These are phyloP conservation scores for Xylaria castorea DNA, from an alignment of 495 filamentous ascomycete genomes.

Conservation along the genomic window DNA sequence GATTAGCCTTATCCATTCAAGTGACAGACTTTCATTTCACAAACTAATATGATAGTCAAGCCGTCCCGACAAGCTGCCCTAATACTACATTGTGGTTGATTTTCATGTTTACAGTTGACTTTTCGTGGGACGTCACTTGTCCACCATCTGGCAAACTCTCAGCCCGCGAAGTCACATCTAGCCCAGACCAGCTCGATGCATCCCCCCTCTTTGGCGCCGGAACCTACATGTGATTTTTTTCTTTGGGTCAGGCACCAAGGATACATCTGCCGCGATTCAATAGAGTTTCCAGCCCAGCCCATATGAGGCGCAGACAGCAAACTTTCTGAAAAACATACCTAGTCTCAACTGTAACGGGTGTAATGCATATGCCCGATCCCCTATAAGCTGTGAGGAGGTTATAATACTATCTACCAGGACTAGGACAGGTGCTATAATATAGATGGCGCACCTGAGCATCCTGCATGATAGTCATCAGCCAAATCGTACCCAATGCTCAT, in stretches of 20 bases:
- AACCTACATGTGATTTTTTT: slow-evolving; percentile 12
- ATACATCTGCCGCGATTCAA: slow-evolving; percentile 18
- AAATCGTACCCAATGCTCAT: neutral
- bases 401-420: slow-evolving; percentile 2
- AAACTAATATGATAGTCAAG: slow-evolving; percentile 13
- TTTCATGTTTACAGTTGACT: slow-evolving; percentile 1
- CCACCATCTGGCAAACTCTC: slow-evolving; percentile 1
- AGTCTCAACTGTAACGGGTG: neutral
- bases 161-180: neutral
- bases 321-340: neutral
- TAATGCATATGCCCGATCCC: slow-evolving; percentile 12
- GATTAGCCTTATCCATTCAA: slow-evolving; percentile 20
- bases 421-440: neutral
- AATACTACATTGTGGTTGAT: neutral
- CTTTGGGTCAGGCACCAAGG: slow-evolving; percentile 23
- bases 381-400: neutral
- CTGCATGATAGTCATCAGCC: slow-evolving; percentile 17
- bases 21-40: slow-evolving; percentile 8
- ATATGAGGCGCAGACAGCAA: slow-evolving; percentile 5
- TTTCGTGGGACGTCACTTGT: slow-evolving; percentile 13
- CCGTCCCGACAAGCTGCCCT: neutral
- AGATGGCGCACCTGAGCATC: slow-evolving; percentile 18
- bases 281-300: slow-evolving; percentile 16
- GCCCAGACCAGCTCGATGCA: slow-evolving; percentile 17
- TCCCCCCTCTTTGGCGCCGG: slow-evolving; percentile 25